phyloP scores from a whole-genome alignment of 306 rosid species.

The Datisca glomerata region DNA sequence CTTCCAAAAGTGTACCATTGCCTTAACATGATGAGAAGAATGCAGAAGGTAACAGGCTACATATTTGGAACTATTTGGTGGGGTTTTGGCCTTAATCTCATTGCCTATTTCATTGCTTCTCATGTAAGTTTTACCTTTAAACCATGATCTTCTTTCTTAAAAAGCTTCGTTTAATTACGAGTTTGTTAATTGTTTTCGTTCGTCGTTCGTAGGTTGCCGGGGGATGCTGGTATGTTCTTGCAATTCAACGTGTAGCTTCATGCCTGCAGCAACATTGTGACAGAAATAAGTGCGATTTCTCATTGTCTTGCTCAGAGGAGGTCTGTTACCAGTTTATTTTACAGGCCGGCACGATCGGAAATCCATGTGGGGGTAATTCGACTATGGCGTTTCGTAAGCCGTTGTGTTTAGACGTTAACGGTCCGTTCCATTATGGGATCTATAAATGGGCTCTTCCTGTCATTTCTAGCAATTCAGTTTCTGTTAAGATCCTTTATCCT shows the following conservation, averaged over 20 bases:
- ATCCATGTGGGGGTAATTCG: constrained; percentile 54
- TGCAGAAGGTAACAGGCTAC: constrained; percentile 97
- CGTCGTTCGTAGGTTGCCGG: constrained; percentile 66
- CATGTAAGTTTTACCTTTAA: constrained; percentile 40
- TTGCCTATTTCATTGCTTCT: constrained; percentile 96
- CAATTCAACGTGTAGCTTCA: constrained; percentile 85
- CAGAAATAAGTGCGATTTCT: constrained; percentile 46
- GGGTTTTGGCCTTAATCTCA: constrained; percentile 96
- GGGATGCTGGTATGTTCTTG: constrained; percentile 99
- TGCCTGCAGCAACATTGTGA: constrained; percentile 76
- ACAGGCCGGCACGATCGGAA: constrained; percentile 13
- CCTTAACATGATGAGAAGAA: constrained; percentile 82
- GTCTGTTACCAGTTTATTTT: constrained; percentile 52
- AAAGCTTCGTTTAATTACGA: neutral
- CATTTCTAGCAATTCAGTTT: constrained; percentile 76
- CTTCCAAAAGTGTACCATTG: constrained; percentile 93
- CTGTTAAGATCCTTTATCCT: constrained; percentile 92
- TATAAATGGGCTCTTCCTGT: constrained; percentile 98
- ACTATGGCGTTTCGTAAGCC: constrained; percentile 41
- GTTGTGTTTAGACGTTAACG: constrained; percentile 57
- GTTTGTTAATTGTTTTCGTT: neutral
- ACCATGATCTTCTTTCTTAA: neutral
- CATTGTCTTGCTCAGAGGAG: constrained; percentile 71
- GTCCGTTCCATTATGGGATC: constrained; percentile 80
- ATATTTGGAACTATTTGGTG: constrained; percentile 99